Conservation (phyloP, 805 yeast genomes). For the Dipodascus geniculatus region DNA sequence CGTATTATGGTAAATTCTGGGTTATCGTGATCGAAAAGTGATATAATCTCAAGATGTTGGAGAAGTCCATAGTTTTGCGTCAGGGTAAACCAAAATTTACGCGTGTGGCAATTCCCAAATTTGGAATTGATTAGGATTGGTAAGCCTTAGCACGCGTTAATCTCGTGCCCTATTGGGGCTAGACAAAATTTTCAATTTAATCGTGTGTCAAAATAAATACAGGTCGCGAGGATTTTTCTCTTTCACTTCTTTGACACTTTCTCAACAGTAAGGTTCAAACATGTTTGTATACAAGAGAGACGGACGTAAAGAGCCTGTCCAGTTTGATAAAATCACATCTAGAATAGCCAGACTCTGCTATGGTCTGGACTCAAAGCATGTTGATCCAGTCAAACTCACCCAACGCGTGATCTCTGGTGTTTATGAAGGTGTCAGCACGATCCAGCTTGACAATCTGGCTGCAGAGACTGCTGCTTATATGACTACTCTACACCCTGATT, state of each 20-base stretch:
- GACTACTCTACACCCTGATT: slow-evolving; percentile 94
- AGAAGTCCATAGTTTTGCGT: neutral
- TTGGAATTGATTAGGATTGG: too few relatives aligned
- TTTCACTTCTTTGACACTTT: neutral
- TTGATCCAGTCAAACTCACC: slow-evolving; percentile 79
- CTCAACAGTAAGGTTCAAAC: neutral
- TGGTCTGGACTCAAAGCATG: slow-evolving; percentile 31
- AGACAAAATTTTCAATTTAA: neutral
- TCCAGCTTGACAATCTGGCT: slow-evolving; percentile 52
- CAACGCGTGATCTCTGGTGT: slow-evolving; percentile 85
- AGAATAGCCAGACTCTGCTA: slow-evolving; percentile 7
- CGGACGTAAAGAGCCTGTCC: slow-evolving; percentile 89
- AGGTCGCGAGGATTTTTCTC: too few relatives aligned
- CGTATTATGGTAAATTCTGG: too few relatives aligned
- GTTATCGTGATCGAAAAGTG: too few relatives aligned
- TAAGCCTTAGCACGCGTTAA: neutral
- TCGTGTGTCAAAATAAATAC: neutral
- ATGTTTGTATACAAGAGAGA: slow-evolving; percentile 39
- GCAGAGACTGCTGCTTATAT: slow-evolving; percentile 94
- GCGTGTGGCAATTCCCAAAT: neutral
- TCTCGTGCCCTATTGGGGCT: neutral
- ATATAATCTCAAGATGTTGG: too few relatives aligned
- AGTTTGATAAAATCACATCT: slow-evolving; percentile 50
- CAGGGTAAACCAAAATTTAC: neutral
- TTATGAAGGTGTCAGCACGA: slow-evolving; percentile 85